Base-by-base conservation (phyloP, 345 rosid genomes). In the Gossypium ekmanianum region DNA sequence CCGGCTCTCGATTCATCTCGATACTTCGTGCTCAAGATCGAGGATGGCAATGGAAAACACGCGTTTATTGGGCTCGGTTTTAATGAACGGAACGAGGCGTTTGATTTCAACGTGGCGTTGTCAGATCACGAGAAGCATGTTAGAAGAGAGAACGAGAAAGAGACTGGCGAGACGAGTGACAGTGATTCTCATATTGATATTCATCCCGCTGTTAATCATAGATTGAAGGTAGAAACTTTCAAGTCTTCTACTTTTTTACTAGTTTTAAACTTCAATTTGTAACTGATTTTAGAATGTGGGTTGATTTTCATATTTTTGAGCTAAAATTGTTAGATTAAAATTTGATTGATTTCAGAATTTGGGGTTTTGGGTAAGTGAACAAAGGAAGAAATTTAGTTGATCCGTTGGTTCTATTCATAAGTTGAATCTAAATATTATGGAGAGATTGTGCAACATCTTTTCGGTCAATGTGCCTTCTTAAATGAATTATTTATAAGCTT, bases 51-150 rank as follows among this genome's bases (percentile, higher is more conserved):
- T 17, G 99, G 99, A 65, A 95, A 95, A 81, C 97, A 95, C 74
- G 99, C 99, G 20, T 95, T 95, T 68, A 87, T 95, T 43, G 99
- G 99, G 39, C 79, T 95, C n/a, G 99, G 99, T 17, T 95, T 95
- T 62, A 57, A 83, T 11, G 63, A 96, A 83, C 82, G 99, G 80
- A 96, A 96, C 68, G 99, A 96, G 74, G 99, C 99, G 12, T 96
- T 93, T 72, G 99, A 96, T 91, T 96, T 96, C 88, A 96, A 96
- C 64, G 99, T 96, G 10, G 98, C 99, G 2, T 81, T 96, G 78
- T 96, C 99, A 74, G 98, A 93, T 88, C 99, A 93, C 75, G 97
- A 93, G 61, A 96, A 93, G 89, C 89, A 93, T 50, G 90, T 92
- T 16, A 88, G 85, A 81, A 86, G 98, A 83, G 93, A 88, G 78